Evolutionary conservation across 176 grass and related monocot genomes (phyloP), one percentile per base, ranked within the genome.

Genomic region (Phoenix dactylifera): DNA sequence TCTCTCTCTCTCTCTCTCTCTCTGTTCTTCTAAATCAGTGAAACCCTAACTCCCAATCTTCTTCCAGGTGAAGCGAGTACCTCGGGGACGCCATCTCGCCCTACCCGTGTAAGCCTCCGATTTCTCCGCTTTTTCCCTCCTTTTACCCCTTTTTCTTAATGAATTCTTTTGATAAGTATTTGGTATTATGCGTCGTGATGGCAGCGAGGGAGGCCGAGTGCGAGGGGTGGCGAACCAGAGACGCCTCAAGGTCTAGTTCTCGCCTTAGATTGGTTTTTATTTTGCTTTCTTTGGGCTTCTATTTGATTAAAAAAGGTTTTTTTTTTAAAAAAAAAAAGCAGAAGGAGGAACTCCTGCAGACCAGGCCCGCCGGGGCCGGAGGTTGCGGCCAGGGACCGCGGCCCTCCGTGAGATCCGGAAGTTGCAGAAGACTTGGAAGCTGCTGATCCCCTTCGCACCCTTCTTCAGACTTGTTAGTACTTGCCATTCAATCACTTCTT

Each of bases 341-440:
- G 62, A 24, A 70, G 24, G 26, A 72, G 76, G 17, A 68, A 24
- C 57, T 44, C 35, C 35, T 12, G 35, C 35, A 9, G 9, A 12
- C 29, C 29, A 7, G 26, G 9, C 7, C 35, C 35, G 30, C 7
- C 18, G 26, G 54, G 6, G 24, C 48, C 23, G 18, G 48, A 67
- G 82, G 19, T 79, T 26, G 26, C 53, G 82, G 59, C 82, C 87
- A 5, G 87, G 81, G 23, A 85, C 79, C 1, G 72, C 81, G 17
- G 93, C 93, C 0, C 75, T 91, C 20, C 74, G 67, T 16, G 84
- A 97, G 76, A 88, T 97, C 18, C 77, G 81, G 44, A 85, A 39
- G 49, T 73, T 44, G 22, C 92, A 91, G 81, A 80, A 71, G 54
- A 63, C 81, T 20, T 65, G 65, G 22, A 49, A 67, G 0, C 59